Evolutionary conservation across 164 flowering plant genomes (phyloP).

Genomic region (Buxus sempervirens): DNA sequence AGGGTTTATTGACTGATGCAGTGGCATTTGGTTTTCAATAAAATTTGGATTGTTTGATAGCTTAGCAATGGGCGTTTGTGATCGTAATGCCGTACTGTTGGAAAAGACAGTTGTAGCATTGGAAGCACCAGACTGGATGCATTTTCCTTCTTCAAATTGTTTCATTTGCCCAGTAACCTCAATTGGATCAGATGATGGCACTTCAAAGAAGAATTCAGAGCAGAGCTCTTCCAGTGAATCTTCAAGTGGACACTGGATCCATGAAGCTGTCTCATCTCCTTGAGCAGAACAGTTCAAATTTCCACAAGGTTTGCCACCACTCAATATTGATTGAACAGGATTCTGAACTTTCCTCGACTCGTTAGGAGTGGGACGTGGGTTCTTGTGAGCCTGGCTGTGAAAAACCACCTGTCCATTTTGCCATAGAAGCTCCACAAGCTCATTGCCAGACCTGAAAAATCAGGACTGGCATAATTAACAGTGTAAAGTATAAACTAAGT

Average conservation of each 20-base stretch:
- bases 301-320: constrained; percentile 21
- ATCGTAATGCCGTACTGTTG: no score
- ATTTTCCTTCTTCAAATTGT: constrained; percentile 21
- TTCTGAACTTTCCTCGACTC: constrained; percentile 31
- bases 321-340: constrained; percentile 23
- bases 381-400: constrained; percentile 46
- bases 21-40: constrained; percentile 29
- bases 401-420: constrained; percentile 62
- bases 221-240: constrained; percentile 51
- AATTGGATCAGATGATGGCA: constrained; percentile 26
- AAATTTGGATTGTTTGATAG: constrained; percentile 12
- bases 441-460: constrained; percentile 42
- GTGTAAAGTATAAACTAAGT: no score
- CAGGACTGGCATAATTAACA: no score
- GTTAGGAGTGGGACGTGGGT: constrained; percentile 19
- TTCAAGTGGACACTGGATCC: constrained; percentile 49
- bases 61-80: constrained; percentile 18
- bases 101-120: no score
- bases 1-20: constrained; percentile 32
- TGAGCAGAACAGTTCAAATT: constrained; percentile 34
- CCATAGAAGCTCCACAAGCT: constrained; percentile 63
- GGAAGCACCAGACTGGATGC: constrained; percentile 8
- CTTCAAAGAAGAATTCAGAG: constrained; percentile 38
- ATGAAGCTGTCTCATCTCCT: constrained; percentile 49
- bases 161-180: constrained; percentile 22